These are phyloP conservation scores for Nannochloris sp. DNA, from an alignment of 139 green algal genomes.

Conservation along the genomic window DNA sequence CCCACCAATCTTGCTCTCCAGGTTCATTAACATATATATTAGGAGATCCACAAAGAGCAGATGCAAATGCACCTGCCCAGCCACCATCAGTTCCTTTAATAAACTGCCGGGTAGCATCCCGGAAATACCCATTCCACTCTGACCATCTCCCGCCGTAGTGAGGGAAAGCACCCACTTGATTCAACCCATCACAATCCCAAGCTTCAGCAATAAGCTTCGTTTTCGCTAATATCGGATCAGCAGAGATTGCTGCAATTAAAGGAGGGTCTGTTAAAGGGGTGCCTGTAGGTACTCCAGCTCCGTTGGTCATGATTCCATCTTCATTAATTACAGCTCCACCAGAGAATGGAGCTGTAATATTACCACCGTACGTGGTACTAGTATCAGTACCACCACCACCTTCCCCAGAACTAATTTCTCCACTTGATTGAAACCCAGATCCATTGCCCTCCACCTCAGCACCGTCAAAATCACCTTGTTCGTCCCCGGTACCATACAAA, in stretches of 20 bases:
- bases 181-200: constrained; percentile 96
- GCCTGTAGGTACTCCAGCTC: constrained; percentile 72
- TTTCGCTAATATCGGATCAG: constrained; percentile 82
- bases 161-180: constrained; percentile 94
- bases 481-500: neutral
- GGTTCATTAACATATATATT: constrained; percentile 63
- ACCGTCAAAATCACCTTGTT: constrained; percentile 11
- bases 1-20: constrained; percentile 44
- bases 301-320: constrained; percentile 52
- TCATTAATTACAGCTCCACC: constrained; percentile 8
- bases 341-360: constrained; percentile 3
- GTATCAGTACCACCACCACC: no score
- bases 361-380: neutral
- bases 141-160: constrained; percentile 92
- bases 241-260: constrained; percentile 82
- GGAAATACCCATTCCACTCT: constrained; percentile 97
- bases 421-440: neutral
- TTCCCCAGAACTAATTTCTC: neutral
- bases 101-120: constrained; percentile 84
- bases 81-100: constrained; percentile 84
- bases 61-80: constrained; percentile 73
- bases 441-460: neutral
- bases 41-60: constrained; percentile 69
- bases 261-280: constrained; percentile 84
- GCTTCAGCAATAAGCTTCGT: constrained; percentile 97